Evolutionary conservation across 1,139 yeast species (phyloP).

Genomic region (Scheffersomyces segobiensis): DNA sequence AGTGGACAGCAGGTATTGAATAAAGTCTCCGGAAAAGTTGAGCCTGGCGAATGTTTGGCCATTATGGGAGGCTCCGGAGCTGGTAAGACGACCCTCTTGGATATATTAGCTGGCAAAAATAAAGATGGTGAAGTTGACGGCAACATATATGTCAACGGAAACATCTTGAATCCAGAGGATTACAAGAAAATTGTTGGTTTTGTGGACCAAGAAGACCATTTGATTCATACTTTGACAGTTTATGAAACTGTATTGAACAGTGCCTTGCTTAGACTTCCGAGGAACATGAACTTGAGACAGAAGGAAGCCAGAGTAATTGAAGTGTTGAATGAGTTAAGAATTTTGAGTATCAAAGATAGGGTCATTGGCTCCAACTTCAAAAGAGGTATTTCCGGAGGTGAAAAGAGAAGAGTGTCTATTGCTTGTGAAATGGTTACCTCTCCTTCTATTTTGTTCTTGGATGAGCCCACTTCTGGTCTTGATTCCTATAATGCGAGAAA

Average conservation of each 20-base stretch:
- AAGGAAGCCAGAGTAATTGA: conserved; percentile 82
- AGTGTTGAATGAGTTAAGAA: conserved; percentile 82
- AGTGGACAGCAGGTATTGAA: conserved; percentile 55
- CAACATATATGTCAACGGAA: conserved; percentile 73
- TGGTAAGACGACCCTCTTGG: conserved; percentile 91
- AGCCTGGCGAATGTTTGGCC: conserved; percentile 88
- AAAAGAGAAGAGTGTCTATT: conserved; percentile 83
- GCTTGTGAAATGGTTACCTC: conserved; percentile 89
- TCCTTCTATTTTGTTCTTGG: conserved; percentile 76
- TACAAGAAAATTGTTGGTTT: conserved; percentile 79
- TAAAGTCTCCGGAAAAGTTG: conserved; percentile 69
- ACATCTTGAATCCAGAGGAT: conserved; percentile 34
- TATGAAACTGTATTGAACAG: conserved; percentile 92
- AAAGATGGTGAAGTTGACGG: conserved; percentile 75
- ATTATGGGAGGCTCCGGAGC: conserved; percentile 99
- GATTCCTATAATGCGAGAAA: conserved; percentile 93
- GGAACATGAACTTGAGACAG: conserved; percentile 67
- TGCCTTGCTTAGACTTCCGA: conserved; percentile 84
- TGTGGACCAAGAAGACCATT: conserved; percentile 95
- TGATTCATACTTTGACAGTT: conserved; percentile 90
- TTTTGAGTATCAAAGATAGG: conserved; percentile 77
- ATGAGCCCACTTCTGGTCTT: conserved; percentile 93
- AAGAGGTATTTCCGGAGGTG: conserved; percentile 95
- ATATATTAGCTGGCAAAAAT: conserved; percentile 83
- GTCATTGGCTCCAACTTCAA: conserved; percentile 86